Evolutionary conservation across 2,329 filamentous ascomycete species (phyloP).

Genomic region (Harringtonia aguacate): DNA sequence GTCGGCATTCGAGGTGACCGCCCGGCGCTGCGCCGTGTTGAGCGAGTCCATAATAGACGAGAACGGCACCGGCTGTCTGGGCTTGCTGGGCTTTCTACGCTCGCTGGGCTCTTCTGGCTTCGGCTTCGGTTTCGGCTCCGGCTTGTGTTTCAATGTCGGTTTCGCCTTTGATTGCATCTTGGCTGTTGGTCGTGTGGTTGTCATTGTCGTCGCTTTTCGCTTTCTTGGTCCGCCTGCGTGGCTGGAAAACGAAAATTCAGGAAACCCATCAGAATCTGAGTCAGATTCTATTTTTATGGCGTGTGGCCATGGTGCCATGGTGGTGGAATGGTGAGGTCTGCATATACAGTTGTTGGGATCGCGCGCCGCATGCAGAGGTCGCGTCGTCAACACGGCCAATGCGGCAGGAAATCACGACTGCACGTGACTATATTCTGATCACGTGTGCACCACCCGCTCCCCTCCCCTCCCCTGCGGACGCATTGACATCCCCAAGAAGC

Average conservation of each 20-base stretch:
- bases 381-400: too few species aligned
- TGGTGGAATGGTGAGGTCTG: not conserved
- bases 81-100: not conserved
- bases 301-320: not conserved
- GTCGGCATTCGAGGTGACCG: slow-evolving; percentile 39
- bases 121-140: not conserved
- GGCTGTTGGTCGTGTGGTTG: not conserved
- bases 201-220: too few species aligned
- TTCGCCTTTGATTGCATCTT: not conserved
- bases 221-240: not conserved
- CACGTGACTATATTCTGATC: not conserved
- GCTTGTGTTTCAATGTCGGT: not conserved
- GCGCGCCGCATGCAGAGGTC: too few species aligned
- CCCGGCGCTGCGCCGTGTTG: slow-evolving; percentile 44
- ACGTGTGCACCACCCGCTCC: too few species aligned
- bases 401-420: not conserved
- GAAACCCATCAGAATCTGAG: not conserved
- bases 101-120: not conserved
- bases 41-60: slow-evolving; percentile 34
- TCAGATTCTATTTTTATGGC: slow-evolving; percentile 7
- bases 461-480: too few species aligned
- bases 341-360: too few species aligned
- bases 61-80: slow-evolving; percentile 6
- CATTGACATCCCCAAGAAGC: too few species aligned
- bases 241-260: too few species aligned